Conservation (phyloP, 2,329 filamentous ascomycete species). For the Sordariomycetes sp. region DNA sequence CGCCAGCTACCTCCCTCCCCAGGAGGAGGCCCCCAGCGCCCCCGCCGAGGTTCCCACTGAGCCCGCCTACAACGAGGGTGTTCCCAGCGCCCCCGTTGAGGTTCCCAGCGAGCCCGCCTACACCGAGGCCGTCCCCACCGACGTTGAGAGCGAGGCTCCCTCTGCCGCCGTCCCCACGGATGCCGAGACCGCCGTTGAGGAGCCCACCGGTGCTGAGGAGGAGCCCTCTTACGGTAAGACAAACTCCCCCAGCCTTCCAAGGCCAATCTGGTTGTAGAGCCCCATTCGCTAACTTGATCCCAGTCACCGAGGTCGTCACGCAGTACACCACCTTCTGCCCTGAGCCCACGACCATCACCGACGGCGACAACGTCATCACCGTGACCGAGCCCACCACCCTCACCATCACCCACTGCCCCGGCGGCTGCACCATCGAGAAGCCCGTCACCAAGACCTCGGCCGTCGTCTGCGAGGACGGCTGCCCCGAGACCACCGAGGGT, state of each 20-base stretch:
- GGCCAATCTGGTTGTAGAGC: too few relatives aligned
- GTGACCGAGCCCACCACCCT: conserved; percentile 54
- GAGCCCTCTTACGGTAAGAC: conserved; percentile 2
- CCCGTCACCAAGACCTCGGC: conserved; percentile 38
- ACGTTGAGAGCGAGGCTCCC: conserved; percentile 5
- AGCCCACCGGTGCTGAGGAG: not conserved
- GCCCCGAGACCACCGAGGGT: not conserved
- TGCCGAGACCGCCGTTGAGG: conserved; percentile 23
- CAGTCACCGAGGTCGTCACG: conserved; percentile 54
- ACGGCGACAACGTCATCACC: conserved; percentile 55
- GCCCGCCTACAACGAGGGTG: conserved; percentile 13
- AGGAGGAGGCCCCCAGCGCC: conserved; percentile 9
- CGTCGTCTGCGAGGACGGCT: conserved; percentile 38
- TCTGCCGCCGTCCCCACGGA: conserved; percentile 21
- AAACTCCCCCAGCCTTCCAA: conserved; percentile 16
- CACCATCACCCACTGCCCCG: conserved; percentile 58
- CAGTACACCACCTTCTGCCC: conserved; percentile 63
- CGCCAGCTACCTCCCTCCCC: not conserved
- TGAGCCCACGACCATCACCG: conserved; percentile 46
- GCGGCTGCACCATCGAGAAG: conserved; percentile 46
- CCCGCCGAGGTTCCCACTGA: conserved; percentile 36
- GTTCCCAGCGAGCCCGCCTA: conserved; percentile 24
- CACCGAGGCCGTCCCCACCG: conserved; percentile 29
- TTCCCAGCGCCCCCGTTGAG: conserved; percentile 25
- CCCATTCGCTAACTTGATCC: conserved; percentile 16